phyloP scores from a whole-genome alignment of 257 asterid genomes.

The Capsicum pubescens region DNA sequence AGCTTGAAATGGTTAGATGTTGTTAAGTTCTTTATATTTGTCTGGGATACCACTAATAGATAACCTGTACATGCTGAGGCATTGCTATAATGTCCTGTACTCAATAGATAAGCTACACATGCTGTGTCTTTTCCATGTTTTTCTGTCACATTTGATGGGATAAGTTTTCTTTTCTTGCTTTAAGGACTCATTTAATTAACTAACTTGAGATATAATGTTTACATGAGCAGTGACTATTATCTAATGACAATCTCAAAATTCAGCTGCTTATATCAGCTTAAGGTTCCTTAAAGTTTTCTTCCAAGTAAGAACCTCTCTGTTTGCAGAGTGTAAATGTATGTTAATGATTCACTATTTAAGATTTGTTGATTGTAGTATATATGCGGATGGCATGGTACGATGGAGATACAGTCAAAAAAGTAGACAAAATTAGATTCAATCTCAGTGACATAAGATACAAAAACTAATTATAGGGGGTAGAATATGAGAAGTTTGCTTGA shows the following conservation, averaged over 20 bases:
- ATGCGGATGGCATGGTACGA: neutral
- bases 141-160: neutral
- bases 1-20: slow-evolving; percentile 67
- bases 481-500: neutral
- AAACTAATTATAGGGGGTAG: neutral
- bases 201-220: neutral
- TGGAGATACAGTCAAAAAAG: neutral
- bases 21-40: neutral
- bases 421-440: neutral
- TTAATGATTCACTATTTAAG: neutral
- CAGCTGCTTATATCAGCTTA: neutral
- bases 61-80: neutral
- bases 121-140: neutral
- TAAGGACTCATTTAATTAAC: neutral
- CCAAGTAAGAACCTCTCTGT: neutral
- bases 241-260: neutral
- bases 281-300: neutral
- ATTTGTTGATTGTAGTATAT: neutral
- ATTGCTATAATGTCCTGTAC: neutral
- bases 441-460: neutral
- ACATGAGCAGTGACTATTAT: neutral
- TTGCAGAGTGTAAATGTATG: neutral
- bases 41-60: neutral
- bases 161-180: neutral
- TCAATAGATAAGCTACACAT: neutral